Percentiles rank a stretch among this genome's conserved stretches.
These are phyloP conservation scores for Dichotomocladium elegans DNA, from an alignment of 371 early-diverging fungal species.

Conservation along the genomic window DNA sequence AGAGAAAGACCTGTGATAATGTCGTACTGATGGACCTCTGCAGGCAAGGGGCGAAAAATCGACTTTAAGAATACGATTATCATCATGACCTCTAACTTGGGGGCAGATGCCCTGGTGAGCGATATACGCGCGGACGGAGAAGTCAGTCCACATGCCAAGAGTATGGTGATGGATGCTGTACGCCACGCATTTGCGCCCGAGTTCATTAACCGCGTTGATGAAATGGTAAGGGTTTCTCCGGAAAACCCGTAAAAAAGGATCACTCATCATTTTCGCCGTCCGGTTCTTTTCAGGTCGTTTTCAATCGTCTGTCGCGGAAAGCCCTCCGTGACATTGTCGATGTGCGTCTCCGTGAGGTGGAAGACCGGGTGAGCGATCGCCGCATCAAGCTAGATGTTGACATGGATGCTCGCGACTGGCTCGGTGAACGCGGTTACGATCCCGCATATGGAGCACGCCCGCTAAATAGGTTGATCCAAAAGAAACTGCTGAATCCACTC, in stretches of 20 bases:
- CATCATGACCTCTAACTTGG: slow-evolving; percentile 87
- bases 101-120: slow-evolving; percentile 70
- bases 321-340: slow-evolving; percentile 76
- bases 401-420: slow-evolving; percentile 68
- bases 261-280: too few species aligned
- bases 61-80: slow-evolving; percentile 93
- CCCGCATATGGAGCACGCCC: slow-evolving; percentile 87
- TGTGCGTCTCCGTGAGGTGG: slow-evolving; percentile 72
- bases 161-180: slow-evolving; percentile 68
- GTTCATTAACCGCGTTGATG: slow-evolving; percentile 90
- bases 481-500: slow-evolving; percentile 76
- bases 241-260: too few species aligned
- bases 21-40: not conserved
- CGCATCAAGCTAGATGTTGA: slow-evolving; percentile 71
- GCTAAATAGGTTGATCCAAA: slow-evolving; percentile 79
- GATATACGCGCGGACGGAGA: slow-evolving; percentile 29
- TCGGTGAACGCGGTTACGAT: slow-evolving; percentile 78
- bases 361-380: slow-evolving; percentile 71
- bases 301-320: slow-evolving; percentile 60
- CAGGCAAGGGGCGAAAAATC: slow-evolving; percentile 73
- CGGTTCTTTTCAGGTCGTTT: slow-evolving; percentile 46
- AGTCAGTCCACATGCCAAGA: slow-evolving; percentile 51
- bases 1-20: too few species aligned
- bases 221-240: slow-evolving; percentile 51
- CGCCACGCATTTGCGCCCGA: slow-evolving; percentile 84